Evolutionary conservation across 805 yeast genomes (phyloP), one percentile per base, ranked within the genome.

Genomic region (Nakazawaea peltata): DNA sequence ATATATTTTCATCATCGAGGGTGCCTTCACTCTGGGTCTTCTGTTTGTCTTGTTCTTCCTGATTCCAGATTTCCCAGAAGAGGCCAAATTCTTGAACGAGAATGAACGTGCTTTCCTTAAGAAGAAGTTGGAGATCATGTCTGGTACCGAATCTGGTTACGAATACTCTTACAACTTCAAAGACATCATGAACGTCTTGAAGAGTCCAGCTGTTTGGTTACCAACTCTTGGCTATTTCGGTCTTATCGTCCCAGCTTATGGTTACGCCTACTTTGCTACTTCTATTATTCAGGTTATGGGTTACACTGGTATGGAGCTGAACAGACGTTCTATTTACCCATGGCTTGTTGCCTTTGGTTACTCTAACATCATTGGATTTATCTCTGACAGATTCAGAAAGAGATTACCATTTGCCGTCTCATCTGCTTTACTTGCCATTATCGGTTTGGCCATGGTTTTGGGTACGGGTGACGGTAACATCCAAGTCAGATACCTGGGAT

Each of bases 241-340:
- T 19, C 59, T 73, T 37, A 69, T 80, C 47, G 71, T 80, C 40
- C 85, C 86, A n/a, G 68, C 85, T 13, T 81, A 81, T 46, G 81
- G 85, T 28, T 79, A 78, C 48, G 86, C 87, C 12, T 79, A 72
- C 53, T 80, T 80, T 52, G 78, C 86, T 15, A 76, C 84, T 28
- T 63, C 80, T 21, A 80, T 80, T 50, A 76, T 80, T 50, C 61
- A 61, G 34, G 56, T 69, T 27, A 61, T 80, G 60, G 80, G 81
- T 15, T 67, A 78, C 62, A 68, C 84, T 2, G 77, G 84, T 3
- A 80, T 76, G 47, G 63, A 71, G 37, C 90, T 94, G 8, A 86
- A 86, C 55, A 71, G 80, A 37, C 79, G 78, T 58, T 81, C 94
- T 0, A 83, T 86, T 32, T 87, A 85, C 45, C 94, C 95, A 15